phyloP scores from a whole-genome alignment of 2,329 filamentous ascomycete species.

The Fusarium veterinarium region DNA sequence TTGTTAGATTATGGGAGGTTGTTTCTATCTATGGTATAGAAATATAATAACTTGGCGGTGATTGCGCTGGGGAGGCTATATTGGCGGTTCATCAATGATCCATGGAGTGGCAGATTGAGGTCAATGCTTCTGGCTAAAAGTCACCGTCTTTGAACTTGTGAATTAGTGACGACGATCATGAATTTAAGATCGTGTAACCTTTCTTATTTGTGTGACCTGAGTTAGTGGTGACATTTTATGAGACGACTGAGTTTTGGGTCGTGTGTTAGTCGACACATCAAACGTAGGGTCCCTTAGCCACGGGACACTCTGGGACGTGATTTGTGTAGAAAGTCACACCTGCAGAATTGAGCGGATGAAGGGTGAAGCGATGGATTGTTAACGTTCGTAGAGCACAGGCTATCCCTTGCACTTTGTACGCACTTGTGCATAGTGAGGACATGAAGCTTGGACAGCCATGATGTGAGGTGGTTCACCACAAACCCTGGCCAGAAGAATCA shows the following conservation, averaged over 20 bases:
- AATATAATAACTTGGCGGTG: constrained; percentile 14
- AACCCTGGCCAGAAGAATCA: neutral
- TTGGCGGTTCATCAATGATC: constrained; percentile 12
- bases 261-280: constrained; percentile 20
- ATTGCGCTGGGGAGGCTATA: constrained; percentile 8
- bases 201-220: neutral
- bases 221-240: constrained; percentile 13
- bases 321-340: constrained; percentile 33
- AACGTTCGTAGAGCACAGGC: neutral
- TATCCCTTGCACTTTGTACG: neutral
- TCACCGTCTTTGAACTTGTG: constrained; percentile 4
- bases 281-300: neutral
- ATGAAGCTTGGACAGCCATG: constrained; percentile 18
- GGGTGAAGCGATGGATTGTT: constrained; percentile 6
- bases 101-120: neutral
- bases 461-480: neutral
- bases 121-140: constrained; percentile 26
- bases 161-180: constrained; percentile 9
- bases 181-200: neutral
- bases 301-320: constrained; percentile 36
- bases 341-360: constrained; percentile 18
- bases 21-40: constrained; percentile 39
- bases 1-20: constrained; percentile 3
- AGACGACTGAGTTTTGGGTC: constrained; percentile 26
- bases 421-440: constrained; percentile 3